These are phyloP conservation scores for Rhazya stricta DNA, from an alignment of 257 asterid genomes.

Conservation along the genomic window DNA sequence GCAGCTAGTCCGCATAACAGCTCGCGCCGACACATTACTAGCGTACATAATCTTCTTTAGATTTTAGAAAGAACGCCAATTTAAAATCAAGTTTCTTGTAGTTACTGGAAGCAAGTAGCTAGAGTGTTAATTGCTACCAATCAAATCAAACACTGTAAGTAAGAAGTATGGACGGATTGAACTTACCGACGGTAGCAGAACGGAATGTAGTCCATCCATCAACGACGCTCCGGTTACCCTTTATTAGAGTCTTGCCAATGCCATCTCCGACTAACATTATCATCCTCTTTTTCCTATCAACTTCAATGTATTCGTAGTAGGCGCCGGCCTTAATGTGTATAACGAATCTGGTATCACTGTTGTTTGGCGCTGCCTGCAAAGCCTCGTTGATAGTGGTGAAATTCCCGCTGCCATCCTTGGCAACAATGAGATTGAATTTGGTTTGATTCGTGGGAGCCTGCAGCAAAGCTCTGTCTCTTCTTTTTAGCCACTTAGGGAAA, in stretches of 20 bases:
- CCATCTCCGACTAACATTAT: conserved; percentile 90
- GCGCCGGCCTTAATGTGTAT: conserved; percentile 84
- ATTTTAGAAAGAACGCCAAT: too few species aligned
- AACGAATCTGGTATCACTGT: conserved; percentile 66
- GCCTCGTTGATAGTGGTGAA: conserved; percentile 66
- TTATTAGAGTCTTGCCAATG: conserved; percentile 73
- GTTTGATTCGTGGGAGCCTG: conserved; percentile 47
- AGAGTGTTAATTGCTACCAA: too few species aligned
- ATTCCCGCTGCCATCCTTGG: conserved; percentile 84
- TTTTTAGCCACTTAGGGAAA: conserved; percentile 63
- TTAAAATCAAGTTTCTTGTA: too few species aligned
- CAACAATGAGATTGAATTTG: conserved; percentile 46
- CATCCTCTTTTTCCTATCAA: conserved; percentile 42
- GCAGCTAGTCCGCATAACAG: neutral
- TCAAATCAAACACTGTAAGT: too few species aligned
- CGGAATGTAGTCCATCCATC: conserved; percentile 97
- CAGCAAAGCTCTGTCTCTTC: conserved; percentile 49
- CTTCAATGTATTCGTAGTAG: conserved; percentile 70
- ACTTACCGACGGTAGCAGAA: conserved; percentile 83
- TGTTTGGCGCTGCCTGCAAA: conserved; percentile 61
- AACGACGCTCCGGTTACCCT: conserved; percentile 81
- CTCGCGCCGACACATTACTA: too few species aligned
- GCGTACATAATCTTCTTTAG: too few species aligned
- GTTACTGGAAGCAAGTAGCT: too few species aligned
- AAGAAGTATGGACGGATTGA: neutral